These are phyloP conservation scores for Cryphonectria japonica DNA, from an alignment of 2,329 filamentous ascomycete genomes.

Conservation along the genomic window DNA sequence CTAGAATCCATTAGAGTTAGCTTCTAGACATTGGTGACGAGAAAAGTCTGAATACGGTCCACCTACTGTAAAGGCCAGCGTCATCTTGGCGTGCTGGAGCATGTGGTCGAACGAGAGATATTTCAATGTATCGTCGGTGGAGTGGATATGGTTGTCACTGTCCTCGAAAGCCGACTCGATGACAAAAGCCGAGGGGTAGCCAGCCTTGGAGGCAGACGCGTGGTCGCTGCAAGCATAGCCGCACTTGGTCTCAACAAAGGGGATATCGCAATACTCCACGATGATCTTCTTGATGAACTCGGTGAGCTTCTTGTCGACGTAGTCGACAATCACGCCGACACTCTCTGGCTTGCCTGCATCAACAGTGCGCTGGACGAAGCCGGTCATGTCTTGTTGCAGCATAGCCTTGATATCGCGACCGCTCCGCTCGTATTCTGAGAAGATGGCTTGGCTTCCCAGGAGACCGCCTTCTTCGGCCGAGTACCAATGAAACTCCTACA, in stretches of 20 bases:
- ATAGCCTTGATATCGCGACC: slow-evolving; percentile 45
- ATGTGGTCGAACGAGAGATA: slow-evolving; percentile 85
- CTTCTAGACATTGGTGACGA: not conserved
- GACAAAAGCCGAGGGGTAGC: slow-evolving; percentile 75
- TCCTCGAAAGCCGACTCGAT: slow-evolving; percentile 74
- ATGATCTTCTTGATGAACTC: slow-evolving; percentile 44
- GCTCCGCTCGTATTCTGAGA: slow-evolving; percentile 41
- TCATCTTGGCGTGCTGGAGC: slow-evolving; percentile 87
- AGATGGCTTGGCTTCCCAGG: slow-evolving; percentile 66
- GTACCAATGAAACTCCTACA: slow-evolving; percentile 64
- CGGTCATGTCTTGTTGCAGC: slow-evolving; percentile 51
- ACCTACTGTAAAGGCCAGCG: slow-evolving; percentile 68
- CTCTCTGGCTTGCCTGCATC: slow-evolving; percentile 34
- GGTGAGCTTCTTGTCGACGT: slow-evolving; percentile 42
- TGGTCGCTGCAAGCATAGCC: slow-evolving; percentile 84
- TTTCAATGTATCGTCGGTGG: slow-evolving; percentile 70
- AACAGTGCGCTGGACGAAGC: slow-evolving; percentile 38
- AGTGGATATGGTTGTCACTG: slow-evolving; percentile 71
- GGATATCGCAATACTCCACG: slow-evolving; percentile 42
- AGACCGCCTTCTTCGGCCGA: slow-evolving; percentile 71
- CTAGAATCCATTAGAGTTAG: slow-evolving; percentile 10
- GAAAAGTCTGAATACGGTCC: too few species aligned
- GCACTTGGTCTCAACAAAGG: slow-evolving; percentile 85
- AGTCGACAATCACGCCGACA: slow-evolving; percentile 47
- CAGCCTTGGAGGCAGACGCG: slow-evolving; percentile 72